phyloP scores from a whole-genome alignment of 1,139 yeast species.

The Geotrichum carabidarum region DNA sequence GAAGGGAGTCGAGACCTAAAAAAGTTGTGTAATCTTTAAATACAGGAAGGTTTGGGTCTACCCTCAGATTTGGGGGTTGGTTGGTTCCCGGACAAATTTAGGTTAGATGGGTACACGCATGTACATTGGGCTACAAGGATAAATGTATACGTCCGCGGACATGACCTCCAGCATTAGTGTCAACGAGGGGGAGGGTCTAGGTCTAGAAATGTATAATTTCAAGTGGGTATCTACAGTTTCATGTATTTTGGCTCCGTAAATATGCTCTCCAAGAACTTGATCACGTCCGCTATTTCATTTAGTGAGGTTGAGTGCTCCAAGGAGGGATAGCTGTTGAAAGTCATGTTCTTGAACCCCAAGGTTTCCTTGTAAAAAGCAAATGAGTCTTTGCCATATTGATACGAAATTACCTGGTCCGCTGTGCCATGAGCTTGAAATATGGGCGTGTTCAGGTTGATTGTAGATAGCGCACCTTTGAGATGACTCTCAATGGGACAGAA shows the following conservation, averaged over 20 bases:
- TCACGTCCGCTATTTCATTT: neutral
- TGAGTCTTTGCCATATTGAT: slow-evolving; percentile 1
- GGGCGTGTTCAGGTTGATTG: slow-evolving; percentile 3
- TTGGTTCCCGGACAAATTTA: too few species aligned
- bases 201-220: too few species aligned
- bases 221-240: too few species aligned
- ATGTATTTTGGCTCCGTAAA: neutral
- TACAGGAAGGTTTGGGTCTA: too few species aligned
- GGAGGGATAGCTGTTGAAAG: neutral
- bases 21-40: too few species aligned
- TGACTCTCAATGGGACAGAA: slow-evolving; percentile 2
- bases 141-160: too few species aligned
- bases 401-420: slow-evolving; percentile 1
- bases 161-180: too few species aligned
- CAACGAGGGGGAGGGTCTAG: too few species aligned
- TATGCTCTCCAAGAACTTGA: slow-evolving; percentile 1
- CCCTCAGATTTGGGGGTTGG: too few species aligned
- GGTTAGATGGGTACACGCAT: too few species aligned
- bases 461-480: neutral
- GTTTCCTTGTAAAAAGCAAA: neutral
- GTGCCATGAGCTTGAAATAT: slow-evolving; percentile 7
- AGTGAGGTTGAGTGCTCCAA: slow-evolving; percentile 3
- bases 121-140: too few species aligned
- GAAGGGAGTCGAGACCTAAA: too few species aligned
- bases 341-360: neutral